Percentiles rank a stretch among this genome's conserved stretches.
These are phyloP conservation scores for Sugiyamaella pinicola DNA, from an alignment of 1,139 yeast genomes.

Conservation along the genomic window DNA sequence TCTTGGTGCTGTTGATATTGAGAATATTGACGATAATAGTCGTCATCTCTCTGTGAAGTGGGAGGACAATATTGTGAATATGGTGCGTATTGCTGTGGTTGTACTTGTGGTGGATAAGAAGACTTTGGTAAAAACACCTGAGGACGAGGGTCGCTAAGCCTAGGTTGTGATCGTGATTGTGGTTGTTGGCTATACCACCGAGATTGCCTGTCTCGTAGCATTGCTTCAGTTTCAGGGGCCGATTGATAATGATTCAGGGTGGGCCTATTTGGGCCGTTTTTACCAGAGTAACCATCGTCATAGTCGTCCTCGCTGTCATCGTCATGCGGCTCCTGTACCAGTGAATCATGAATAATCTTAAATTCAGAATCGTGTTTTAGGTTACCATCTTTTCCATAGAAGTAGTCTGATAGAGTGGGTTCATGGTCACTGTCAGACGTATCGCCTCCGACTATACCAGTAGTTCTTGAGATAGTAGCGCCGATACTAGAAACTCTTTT, in stretches of 20 bases:
- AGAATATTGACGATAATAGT: slow-evolving; percentile 10
- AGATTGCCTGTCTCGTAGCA: slow-evolving; percentile 4
- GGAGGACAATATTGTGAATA: slow-evolving; percentile 5
- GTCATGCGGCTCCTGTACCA: slow-evolving; percentile 25
- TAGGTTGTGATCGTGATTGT: slow-evolving; percentile 1
- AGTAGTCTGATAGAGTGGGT: slow-evolving; percentile 20
- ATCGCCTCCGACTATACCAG: slow-evolving; percentile 31
- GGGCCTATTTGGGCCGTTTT: slow-evolving; percentile 10
- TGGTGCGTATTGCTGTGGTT: slow-evolving; percentile 11
- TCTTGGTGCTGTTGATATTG: slow-evolving; percentile 17
- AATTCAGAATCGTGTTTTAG: slow-evolving; percentile 33
- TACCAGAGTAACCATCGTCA: slow-evolving; percentile 18
- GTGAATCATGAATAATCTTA: slow-evolving; percentile 33
- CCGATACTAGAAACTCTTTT: slow-evolving; percentile 32
- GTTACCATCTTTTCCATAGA: slow-evolving; percentile 29
- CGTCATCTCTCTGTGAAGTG: slow-evolving; percentile 1
- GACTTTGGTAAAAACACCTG: slow-evolving; percentile 15
- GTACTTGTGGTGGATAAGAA: too few relatives aligned
- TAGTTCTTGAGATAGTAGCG: slow-evolving; percentile 28
- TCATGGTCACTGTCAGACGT: slow-evolving; percentile 27
- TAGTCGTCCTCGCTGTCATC: slow-evolving; percentile 16
- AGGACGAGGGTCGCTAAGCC: slow-evolving; percentile 7
- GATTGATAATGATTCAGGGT: slow-evolving; percentile 1
- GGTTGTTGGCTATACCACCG: slow-evolving; percentile 6
- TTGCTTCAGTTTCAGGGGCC: slow-evolving; percentile 3